Evolutionary conservation across 2,329 filamentous ascomycete genomes (phyloP).

Genomic region (Fusarium sp.): DNA sequence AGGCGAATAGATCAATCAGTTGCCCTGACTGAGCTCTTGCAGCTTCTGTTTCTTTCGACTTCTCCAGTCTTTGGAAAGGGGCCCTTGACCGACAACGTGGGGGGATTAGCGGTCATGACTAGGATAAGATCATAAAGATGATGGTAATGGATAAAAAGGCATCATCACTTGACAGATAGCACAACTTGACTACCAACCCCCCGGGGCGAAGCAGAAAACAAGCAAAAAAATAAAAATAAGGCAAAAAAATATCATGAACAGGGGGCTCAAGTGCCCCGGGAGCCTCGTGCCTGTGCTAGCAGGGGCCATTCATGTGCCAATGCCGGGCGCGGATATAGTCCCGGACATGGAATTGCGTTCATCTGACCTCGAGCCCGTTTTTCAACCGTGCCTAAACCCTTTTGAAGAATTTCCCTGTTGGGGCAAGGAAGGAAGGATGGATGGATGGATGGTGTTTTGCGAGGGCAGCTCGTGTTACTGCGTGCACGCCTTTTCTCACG

Average conservation of each 20-base stretch:
- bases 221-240: background rate
- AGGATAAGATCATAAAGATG: no score
- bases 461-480: conserved; percentile 31
- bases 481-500: conserved; percentile 30
- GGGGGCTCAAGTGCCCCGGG: conserved; percentile 1
- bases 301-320: conserved; percentile 8
- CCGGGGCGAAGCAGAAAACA: no score
- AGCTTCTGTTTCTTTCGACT: background rate
- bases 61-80: background rate
- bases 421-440: conserved; percentile 1
- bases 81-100: background rate
- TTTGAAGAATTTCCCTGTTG: conserved; percentile 8
- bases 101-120: background rate
- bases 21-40: background rate
- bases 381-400: conserved; percentile 1
- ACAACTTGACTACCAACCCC: no score
- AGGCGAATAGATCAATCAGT: conserved; percentile 4
- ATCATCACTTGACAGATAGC: no score
- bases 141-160: no score
- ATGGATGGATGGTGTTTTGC: conserved; percentile 10
- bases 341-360: conserved; percentile 37
- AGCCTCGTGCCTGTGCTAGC: conserved; percentile 4
- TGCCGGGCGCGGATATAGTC: conserved; percentile 24
- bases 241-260: background rate
- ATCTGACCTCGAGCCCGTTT: conserved; percentile 35